phyloP scores from a whole-genome alignment of 1,284 basidiomycete genomes.

The Chalciporus piperatoides region DNA sequence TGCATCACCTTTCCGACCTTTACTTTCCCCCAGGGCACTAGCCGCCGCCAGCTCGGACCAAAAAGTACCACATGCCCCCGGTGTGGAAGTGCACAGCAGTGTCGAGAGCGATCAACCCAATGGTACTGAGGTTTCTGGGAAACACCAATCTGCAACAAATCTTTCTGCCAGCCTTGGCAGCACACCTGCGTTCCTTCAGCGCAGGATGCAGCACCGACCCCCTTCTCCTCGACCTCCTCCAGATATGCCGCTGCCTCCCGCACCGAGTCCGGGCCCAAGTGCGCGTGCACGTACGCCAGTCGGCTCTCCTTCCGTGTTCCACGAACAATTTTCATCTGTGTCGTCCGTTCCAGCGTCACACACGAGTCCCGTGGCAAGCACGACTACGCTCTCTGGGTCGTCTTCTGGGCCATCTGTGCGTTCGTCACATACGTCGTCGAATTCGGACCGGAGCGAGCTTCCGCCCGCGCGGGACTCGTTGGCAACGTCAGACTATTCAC shows the following conservation, averaged over 20 bases:
- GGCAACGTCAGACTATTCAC: constrained; percentile 12
- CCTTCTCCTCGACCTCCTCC: constrained; percentile 31
- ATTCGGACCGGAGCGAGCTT: constrained; percentile 17
- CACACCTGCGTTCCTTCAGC: constrained; percentile 30
- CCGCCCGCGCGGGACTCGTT: constrained; percentile 5
- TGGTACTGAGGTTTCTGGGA: constrained; percentile 6
- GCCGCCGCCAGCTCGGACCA: constrained; percentile 2
- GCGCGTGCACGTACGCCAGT: constrained; percentile 14
- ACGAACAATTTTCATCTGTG: constrained; percentile 33
- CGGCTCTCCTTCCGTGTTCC: constrained; percentile 27
- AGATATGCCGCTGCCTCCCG: constrained; percentile 29
- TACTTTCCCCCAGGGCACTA: constrained; percentile 18
- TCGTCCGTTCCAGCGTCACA: constrained; percentile 23
- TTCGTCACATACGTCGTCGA: constrained; percentile 22
- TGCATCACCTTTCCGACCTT: constrained; percentile 26
- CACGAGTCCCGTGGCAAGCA: constrained; percentile 20
- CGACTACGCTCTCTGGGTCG: constrained; percentile 27
- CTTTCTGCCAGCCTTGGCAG: constrained; percentile 6
- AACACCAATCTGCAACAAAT: constrained; percentile 12
- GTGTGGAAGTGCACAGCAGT: constrained; percentile 4
- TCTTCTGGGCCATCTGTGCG: constrained; percentile 29
- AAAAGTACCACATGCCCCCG: not conserved
- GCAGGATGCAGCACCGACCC: constrained; percentile 27
- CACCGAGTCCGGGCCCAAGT: constrained; percentile 11
- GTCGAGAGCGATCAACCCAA: constrained; percentile 12